Evolutionary conservation across 495 filamentous ascomycete genomes (phyloP).

Genomic region (Arthonia radiata): DNA sequence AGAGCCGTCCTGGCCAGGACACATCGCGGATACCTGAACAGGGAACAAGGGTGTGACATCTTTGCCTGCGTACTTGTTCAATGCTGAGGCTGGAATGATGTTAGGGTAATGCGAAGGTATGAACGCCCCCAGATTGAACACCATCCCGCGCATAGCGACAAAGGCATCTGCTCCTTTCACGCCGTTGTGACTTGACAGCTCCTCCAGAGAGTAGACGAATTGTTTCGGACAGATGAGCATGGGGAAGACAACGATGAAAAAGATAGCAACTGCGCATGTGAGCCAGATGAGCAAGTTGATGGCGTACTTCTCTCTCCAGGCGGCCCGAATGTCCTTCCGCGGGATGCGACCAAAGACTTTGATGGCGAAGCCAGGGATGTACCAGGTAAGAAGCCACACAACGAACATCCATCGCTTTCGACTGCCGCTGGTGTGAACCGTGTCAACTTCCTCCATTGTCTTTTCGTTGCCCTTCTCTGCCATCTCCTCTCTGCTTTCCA

Average conservation of each 20-base stretch:
- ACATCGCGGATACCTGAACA: slow-evolving; percentile 80
- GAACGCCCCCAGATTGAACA: slow-evolving; percentile 61
- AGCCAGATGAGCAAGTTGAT: slow-evolving; percentile 98
- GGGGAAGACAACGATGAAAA: slow-evolving; percentile 31
- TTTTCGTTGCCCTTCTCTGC: slow-evolving; percentile 85
- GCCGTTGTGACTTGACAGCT: slow-evolving; percentile 51
- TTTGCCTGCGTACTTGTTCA: slow-evolving; percentile 59
- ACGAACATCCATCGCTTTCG: slow-evolving; percentile 80
- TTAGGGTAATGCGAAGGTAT: slow-evolving; percentile 58
- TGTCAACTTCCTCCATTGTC: slow-evolving; percentile 74
- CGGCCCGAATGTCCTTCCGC: slow-evolving; percentile 75
- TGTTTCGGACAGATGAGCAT: slow-evolving; percentile 74
- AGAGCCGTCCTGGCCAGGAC: slow-evolving; percentile 42
- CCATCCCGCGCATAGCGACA: slow-evolving; percentile 63
- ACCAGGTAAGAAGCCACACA: slow-evolving; percentile 71
- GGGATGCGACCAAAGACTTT: slow-evolving; percentile 59
- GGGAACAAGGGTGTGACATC: slow-evolving; percentile 82
- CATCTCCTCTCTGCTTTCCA: slow-evolving; percentile 86
- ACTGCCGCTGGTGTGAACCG: slow-evolving; percentile 45
- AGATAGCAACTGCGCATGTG: slow-evolving; percentile 48
- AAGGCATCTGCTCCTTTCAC: slow-evolving; percentile 38
- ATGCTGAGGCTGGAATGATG: slow-evolving; percentile 36
- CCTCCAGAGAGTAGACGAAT: slow-evolving; percentile 56
- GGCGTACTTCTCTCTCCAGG: slow-evolving; percentile 92
- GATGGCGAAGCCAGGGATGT: slow-evolving; percentile 66